Base-by-base conservation (phyloP, 108 stramenopile species). In the Mayamaea pseudoterrestris region DNA sequence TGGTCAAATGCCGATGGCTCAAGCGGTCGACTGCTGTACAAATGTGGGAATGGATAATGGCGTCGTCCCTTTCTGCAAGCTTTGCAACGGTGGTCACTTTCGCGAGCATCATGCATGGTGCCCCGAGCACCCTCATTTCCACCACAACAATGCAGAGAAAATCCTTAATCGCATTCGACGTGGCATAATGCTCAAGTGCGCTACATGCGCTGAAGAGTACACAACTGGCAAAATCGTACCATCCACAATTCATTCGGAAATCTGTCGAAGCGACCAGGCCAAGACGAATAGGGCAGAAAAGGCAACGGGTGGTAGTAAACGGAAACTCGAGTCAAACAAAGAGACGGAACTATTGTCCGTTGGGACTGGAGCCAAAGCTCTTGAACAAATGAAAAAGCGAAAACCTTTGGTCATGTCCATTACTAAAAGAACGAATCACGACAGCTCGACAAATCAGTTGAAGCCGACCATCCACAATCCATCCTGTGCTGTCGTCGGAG, bases 41-140 rank as follows among this genome's bases (percentile, higher is more conserved):
- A 34, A 34, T 34, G 32, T 12, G 20, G 37, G 5, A 21, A 44
- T 14, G 22, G 9, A 45, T 21, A 26, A 47, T 9, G 30, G 20
- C 27, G 27, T 22, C 12, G 43, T 44, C 9, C 63, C 69, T 12
- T 71, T 54, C 41, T 71, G 69, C 41, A 27, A 27, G 4, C 29
- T 58, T 8, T 72, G 70, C 51, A 57, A 58, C 12, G 28, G 58
- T 44, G 12, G 27, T 17, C 29, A 21, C 29, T 29, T 44, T 13
- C 23, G 30, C 22, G 22, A 49, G 46, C 74, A 76, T 57, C 74
- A 76, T 55, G 41, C 65, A 0, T 61, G 60, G 61, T 76, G 74
- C 35, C 55, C 61, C 2, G 16, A 36, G 9, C 39, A 60, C 30
- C 45, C 55, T 18, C 43, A 53, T 4, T 64, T 57, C 43, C 27